Evolutionary conservation across 352 stramenopile genomes (phyloP).

Genomic region (Globisporangium cylindrosporum): DNA sequence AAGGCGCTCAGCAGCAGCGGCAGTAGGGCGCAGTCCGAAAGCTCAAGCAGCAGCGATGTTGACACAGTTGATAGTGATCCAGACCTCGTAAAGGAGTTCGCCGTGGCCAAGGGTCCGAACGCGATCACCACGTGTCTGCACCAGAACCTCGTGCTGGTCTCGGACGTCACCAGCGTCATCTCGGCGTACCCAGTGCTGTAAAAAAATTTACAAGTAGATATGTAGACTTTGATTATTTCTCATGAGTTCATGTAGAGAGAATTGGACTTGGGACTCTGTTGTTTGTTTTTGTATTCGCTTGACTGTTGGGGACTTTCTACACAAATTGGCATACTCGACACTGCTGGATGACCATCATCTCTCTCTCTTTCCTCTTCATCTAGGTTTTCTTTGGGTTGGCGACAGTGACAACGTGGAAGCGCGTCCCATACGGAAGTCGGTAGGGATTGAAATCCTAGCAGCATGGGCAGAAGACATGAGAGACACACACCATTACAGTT

Average conservation of each 20-base stretch:
- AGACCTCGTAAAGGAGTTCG: conserved; percentile 49
- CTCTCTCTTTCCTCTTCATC: conserved; percentile 3
- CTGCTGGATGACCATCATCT: background rate
- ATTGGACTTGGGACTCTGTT: background rate
- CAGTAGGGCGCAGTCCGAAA: conserved; percentile 3
- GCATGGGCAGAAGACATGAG: conserved; percentile 6
- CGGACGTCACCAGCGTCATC: conserved; percentile 50
- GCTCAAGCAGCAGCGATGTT: background rate
- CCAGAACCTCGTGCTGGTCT: conserved; percentile 51
- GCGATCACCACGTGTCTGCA: conserved; percentile 50
- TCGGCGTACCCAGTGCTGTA: conserved; percentile 42
- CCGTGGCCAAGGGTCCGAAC: conserved; percentile 43
- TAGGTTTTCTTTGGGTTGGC: conserved; percentile 71
- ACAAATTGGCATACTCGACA: background rate
- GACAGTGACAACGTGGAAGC: conserved; percentile 79
- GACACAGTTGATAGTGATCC: conserved; percentile 10
- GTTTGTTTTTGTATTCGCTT: background rate
- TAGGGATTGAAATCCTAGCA: conserved; percentile 82
- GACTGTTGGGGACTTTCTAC: background rate
- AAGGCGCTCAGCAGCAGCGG: conserved; percentile 21
- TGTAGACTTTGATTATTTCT: background rate
- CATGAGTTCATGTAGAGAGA: background rate
- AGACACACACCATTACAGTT: background rate
- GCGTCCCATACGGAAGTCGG: conserved; percentile 65
- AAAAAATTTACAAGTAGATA: background rate